A percentile compares a stretch with the other conserved stretches of the same genome.
phyloP scores from a whole-genome alignment of 106 monocot genomes.

The Narthecium ossifragum region DNA sequence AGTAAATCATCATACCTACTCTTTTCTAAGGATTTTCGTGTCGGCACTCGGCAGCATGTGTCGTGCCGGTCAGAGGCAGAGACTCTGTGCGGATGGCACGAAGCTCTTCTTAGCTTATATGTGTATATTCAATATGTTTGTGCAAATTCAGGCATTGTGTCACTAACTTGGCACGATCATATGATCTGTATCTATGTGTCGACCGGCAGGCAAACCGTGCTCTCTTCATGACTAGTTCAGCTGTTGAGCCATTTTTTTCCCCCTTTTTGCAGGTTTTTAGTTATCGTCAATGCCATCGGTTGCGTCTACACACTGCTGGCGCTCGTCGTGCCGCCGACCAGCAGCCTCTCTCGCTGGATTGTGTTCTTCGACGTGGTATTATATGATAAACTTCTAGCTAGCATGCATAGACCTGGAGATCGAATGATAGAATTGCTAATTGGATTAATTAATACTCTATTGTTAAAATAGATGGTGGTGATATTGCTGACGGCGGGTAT shows the following conservation, averaged over 20 bases:
- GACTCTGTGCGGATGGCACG: too few species aligned
- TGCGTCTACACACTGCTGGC: conserved; percentile 43
- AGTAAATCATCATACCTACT: conserved; percentile 10
- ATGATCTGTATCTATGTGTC: not conserved
- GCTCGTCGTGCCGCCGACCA: conserved; percentile 25
- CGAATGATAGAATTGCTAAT: not conserved
- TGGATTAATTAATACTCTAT: not conserved
- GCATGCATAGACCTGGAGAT: not conserved
- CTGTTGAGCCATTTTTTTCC: too few species aligned
- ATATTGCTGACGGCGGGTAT: conserved; percentile 54
- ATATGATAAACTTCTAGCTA: not conserved
- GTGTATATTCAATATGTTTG: not conserved
- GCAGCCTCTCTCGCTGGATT: conserved; percentile 21
- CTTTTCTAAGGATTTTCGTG: not conserved
- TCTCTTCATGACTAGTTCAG: too few species aligned
- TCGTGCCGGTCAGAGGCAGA: too few species aligned
- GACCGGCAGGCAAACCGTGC: too few species aligned
- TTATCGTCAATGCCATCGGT: conserved; percentile 37
- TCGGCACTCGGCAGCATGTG: not conserved
- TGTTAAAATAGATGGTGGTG: conserved; percentile 28
- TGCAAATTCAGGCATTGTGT: not conserved
- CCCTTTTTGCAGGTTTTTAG: conserved; percentile 44
- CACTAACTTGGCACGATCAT: not conserved
- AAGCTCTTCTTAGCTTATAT: not conserved
- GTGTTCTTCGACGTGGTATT: conserved; percentile 51